Conservation (phyloP, 1,139 yeast species). For the Saccharomyces hybrid region DNA sequence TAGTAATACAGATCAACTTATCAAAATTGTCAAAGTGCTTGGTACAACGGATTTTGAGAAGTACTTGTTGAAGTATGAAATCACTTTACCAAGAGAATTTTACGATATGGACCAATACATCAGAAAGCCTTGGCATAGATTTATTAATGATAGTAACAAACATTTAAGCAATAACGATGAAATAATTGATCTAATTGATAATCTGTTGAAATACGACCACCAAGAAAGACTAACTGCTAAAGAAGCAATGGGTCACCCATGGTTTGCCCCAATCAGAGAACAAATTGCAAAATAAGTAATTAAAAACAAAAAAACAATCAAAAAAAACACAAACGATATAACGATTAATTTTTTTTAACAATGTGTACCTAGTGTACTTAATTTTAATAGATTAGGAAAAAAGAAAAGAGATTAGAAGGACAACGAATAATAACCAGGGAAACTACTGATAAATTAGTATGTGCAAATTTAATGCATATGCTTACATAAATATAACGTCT, state of each 20-base stretch:
- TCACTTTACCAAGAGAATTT: slow-evolving; percentile 71
- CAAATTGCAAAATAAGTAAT: slow-evolving; percentile 2
- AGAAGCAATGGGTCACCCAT: slow-evolving; percentile 89
- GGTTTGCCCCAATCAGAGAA: slow-evolving; percentile 31
- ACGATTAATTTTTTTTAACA: not conserved
- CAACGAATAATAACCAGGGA: not conserved
- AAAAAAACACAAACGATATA: slow-evolving; percentile 10
- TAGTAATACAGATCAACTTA: slow-evolving; percentile 91
- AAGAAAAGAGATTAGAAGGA: not conserved
- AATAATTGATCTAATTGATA: slow-evolving; percentile 76
- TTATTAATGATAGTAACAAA: slow-evolving; percentile 66
- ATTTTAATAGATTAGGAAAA: slow-evolving; percentile 9
- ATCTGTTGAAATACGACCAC: slow-evolving; percentile 82
- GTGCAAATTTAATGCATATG: not conserved
- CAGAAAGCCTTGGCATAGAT: slow-evolving; percentile 82
- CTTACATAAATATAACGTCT: not conserved
- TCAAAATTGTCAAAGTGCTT: slow-evolving; percentile 85
- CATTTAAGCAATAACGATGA: slow-evolving; percentile 56
- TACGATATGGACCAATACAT: slow-evolving; percentile 76
- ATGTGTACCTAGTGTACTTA: not conserved
- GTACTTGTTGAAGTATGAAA: slow-evolving; percentile 68
- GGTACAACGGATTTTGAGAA: slow-evolving; percentile 79
- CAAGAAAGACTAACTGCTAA: slow-evolving; percentile 89
- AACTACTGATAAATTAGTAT: not conserved
- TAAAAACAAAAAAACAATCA: not conserved